These are phyloP conservation scores for Marasmius sp. DNA, from an alignment of 1,284 basidiomycete species.

Conservation along the genomic window DNA sequence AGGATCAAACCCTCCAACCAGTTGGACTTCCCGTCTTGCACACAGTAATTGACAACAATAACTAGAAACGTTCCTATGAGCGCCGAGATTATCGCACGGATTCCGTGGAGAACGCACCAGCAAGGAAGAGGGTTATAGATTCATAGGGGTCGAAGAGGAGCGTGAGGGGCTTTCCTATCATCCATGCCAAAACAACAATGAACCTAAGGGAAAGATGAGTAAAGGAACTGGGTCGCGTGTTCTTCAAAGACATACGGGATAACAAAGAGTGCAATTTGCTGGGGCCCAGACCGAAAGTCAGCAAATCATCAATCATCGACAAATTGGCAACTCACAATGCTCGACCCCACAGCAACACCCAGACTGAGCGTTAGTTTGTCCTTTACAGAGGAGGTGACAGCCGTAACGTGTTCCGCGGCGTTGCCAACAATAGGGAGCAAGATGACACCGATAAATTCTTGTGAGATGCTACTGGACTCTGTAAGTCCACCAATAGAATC, in stretches of 20 bases:
- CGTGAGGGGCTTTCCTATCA: constrained; percentile 65
- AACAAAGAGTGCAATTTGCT: constrained; percentile 91
- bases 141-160: constrained; percentile 83
- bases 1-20: constrained; percentile 60
- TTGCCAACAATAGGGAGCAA: constrained; percentile 88
- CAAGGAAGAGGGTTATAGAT: constrained; percentile 59
- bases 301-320: constrained; percentile 8
- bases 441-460: constrained; percentile 85
- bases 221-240: background rate
- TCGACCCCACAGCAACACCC: constrained; percentile 87
- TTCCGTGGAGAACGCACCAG: constrained; percentile 26
- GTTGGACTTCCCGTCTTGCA: constrained; percentile 67
- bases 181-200: constrained; percentile 67
- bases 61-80: constrained; percentile 36
- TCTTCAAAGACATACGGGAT: constrained; percentile 57
- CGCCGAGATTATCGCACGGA: constrained; percentile 24
- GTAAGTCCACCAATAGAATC: constrained; percentile 72
- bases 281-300: background rate
- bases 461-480: constrained; percentile 48
- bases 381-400: constrained; percentile 84
- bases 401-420: constrained; percentile 87
- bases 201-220: constrained; percentile 33
- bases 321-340: constrained; percentile 60
- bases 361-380: constrained; percentile 74
- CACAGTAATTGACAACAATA: constrained; percentile 63